Evolutionary conservation across 306 rosid species (phyloP), one percentile per base, ranked within the genome.

Genomic region (Sicyos baderoa): DNA sequence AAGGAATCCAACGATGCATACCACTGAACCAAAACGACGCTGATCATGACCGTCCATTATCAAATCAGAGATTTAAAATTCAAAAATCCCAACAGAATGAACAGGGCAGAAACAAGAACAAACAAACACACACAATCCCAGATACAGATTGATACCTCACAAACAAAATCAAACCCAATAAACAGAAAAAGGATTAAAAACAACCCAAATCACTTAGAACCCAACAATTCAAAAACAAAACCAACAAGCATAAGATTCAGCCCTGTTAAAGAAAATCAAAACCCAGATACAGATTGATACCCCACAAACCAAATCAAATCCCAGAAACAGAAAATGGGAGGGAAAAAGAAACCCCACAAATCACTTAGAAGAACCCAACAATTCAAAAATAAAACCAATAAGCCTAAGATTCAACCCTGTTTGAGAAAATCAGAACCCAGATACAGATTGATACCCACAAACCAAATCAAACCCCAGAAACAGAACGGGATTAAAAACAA

Each of bases 41-140:
- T 52, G 60, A 25, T 70, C 62, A 52, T 32, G 48, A 17, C 73
- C 49, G 58, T 52, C 73, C 73, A 70, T 70, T 11, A 12, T 9
- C 17, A 37, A 70, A 70, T 4, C 27, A 70, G 61, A 52, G 17
- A 37, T 44, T 70, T 6, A 17, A 70, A 69, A 15, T 69, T 50
- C 15, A 62, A 13, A 25, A 51, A 73, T 23, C 11, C 54, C 54
- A 51, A 50, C 37, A 32, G 32, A 61, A 35, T 9, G 7, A 59
- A 16, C 45, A 29, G 37, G 23, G 22, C 47, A 48, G 18, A 23
- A 56, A 23, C 55, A 47, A 67, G 7, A 22, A 6, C 9, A 22
- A 9, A 15, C 22, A 45, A 25, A 23, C 6, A 48, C 2, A 23
- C n/a, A 45, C 35, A 17, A 64, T 7, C 57, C 56, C 56, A 50